Evolutionary conservation across 805 yeast species (phyloP).

Genomic region (Monosporozyma servazzii): DNA sequence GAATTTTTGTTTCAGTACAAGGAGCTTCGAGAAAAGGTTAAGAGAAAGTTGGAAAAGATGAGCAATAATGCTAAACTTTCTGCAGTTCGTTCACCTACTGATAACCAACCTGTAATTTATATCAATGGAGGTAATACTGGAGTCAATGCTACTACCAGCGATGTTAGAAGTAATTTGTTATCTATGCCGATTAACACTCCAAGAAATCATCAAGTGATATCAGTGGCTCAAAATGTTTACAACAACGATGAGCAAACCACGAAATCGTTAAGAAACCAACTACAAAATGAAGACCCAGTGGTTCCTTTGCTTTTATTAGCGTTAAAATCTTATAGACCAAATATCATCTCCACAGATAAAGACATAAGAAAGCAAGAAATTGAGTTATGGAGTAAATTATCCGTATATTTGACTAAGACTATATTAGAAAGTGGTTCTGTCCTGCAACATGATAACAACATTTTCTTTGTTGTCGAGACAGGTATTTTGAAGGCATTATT

Average conservation of each 20-base stretch:
- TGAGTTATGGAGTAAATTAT: slow-evolving; percentile 56
- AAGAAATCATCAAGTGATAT: slow-evolving; percentile 33
- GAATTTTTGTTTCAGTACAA: slow-evolving; percentile 48
- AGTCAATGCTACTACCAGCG: not conserved
- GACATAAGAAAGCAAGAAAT: slow-evolving; percentile 32
- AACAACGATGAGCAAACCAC: slow-evolving; percentile 24
- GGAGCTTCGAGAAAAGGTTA: slow-evolving; percentile 26
- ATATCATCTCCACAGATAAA: slow-evolving; percentile 18
- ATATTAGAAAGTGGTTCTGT: slow-evolving; percentile 43
- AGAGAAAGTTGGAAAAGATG: slow-evolving; percentile 5
- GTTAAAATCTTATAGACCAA: slow-evolving; percentile 23
- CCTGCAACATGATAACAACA: slow-evolving; percentile 22
- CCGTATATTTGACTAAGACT: slow-evolving; percentile 46
- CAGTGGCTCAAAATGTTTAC: slow-evolving; percentile 32
- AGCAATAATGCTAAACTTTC: not conserved
- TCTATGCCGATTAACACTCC: slow-evolving; percentile 31
- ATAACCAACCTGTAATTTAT: not conserved
- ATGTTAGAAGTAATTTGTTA: not conserved
- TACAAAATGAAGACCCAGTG: slow-evolving; percentile 16
- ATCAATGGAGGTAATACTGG: not conserved
- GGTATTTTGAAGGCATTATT: slow-evolving; percentile 46
- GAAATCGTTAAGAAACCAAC: slow-evolving; percentile 12
- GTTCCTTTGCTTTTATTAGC: slow-evolving; percentile 23
- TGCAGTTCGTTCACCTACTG: not conserved
- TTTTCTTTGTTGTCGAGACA: slow-evolving; percentile 49